These are phyloP conservation scores for Phlyctochytrium planicorne DNA, from an alignment of 192 early-diverging fungal genomes.

Conservation along the genomic window DNA sequence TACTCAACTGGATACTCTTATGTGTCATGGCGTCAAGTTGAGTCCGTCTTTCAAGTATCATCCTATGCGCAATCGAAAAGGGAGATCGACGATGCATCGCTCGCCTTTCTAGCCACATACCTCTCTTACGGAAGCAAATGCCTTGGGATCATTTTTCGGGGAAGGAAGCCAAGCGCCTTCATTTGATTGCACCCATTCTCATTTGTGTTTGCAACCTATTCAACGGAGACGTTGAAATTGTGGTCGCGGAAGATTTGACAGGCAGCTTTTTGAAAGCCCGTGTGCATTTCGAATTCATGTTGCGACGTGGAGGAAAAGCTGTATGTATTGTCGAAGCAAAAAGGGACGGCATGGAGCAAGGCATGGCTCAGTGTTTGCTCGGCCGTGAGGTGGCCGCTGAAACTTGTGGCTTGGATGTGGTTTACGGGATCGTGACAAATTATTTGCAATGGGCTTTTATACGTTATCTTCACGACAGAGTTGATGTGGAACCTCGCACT, in stretches of 20 bases:
- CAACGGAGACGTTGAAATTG: constrained; percentile 19
- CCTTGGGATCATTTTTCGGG: background rate
- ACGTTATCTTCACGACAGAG: constrained; percentile 18
- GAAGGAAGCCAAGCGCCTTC: background rate
- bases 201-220: constrained; percentile 18
- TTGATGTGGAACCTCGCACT: constrained; percentile 22
- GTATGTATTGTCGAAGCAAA: constrained; percentile 25
- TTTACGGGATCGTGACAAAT: constrained; percentile 23
- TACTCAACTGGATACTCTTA: too few relatives aligned
- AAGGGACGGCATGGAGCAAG: constrained; percentile 24
- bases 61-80: too few relatives aligned
- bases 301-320: constrained; percentile 6
- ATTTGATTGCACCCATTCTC: constrained; percentile 20
- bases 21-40: too few relatives aligned
- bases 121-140: background rate
- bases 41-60: too few relatives aligned
- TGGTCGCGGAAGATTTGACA: constrained; percentile 16
- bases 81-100: background rate
- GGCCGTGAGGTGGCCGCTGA: constrained; percentile 27
- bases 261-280: constrained; percentile 8
- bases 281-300: constrained; percentile 22
- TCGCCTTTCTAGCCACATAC: background rate
- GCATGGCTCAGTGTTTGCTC: constrained; percentile 9
- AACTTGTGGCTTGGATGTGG: constrained; percentile 10
- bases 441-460: constrained; percentile 29